A percentile compares a stretch with the other conserved stretches of the same genome.
phyloP scores from a whole-genome alignment of 768 basidiomycete genomes.

The Cystobasidiopsis lactophilus region DNA sequence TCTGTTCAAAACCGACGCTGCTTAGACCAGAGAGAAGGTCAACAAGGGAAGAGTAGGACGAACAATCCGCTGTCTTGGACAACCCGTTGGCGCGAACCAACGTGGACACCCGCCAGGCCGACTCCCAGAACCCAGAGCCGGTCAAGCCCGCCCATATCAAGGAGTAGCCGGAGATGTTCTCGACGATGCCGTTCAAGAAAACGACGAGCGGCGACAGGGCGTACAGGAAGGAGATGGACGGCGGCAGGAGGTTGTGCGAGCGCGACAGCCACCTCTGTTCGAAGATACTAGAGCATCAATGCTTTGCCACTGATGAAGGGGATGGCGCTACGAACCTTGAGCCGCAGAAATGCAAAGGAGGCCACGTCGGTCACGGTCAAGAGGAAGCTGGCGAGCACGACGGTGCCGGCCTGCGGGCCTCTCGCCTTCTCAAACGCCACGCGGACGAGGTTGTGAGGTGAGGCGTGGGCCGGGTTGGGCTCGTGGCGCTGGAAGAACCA shows the following conservation, averaged over 20 bases:
- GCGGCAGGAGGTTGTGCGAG: background rate
- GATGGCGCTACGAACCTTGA: no score
- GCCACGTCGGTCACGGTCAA: background rate
- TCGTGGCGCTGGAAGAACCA: background rate
- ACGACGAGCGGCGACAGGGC: background rate
- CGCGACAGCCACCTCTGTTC: background rate
- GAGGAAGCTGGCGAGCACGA: background rate
- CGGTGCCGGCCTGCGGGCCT: background rate
- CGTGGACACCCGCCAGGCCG: background rate
- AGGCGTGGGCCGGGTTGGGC: background rate
- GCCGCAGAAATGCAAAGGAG: background rate
- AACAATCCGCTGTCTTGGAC: background rate
- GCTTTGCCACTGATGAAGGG: no score
- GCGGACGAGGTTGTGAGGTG: background rate
- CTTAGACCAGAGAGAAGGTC: no score
- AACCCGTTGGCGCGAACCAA: background rate
- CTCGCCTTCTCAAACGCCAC: background rate
- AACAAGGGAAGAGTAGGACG: no score
- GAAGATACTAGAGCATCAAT: no score
- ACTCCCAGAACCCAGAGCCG: background rate
- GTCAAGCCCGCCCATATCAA: background rate
- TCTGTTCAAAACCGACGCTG: no score
- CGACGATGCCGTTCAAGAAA: background rate
- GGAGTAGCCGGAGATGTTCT: conserved; percentile 1
- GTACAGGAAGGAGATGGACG: background rate